Evolutionary conservation across 768 basidiomycete species (phyloP), one percentile per base, ranked within the genome.

Genomic region (Leucosporidium scottii): DNA sequence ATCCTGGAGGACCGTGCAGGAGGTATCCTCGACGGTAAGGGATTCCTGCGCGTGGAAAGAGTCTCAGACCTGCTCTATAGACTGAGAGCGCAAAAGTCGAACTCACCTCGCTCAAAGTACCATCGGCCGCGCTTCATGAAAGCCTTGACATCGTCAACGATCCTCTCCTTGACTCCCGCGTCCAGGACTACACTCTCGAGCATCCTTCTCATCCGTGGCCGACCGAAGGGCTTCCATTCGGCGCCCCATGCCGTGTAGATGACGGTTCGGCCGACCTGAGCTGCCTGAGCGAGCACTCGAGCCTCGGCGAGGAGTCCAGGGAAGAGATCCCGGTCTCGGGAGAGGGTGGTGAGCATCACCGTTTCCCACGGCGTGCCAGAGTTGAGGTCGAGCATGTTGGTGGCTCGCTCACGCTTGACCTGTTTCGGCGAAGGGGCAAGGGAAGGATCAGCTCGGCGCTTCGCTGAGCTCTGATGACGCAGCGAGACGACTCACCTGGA

Each of bases 331-430:
- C 93, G 86, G 78, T 94, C 93, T 55, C 87, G 83, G 21, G 92
- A 94, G 48, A 99, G 84, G 2, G 96, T 87, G 8, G 93, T 99
- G 54, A 99, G 82, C 49, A 87, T 93, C 56, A 98, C 86, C 0
- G 94, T 98, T 79, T 99, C 96, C 93, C 94, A 99, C 66, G 96
- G 96, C 9, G 85, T 85, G 10, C 94, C 93, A 8, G 91, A 89
- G 82, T 88, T 88, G 57, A 92, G 82, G 75, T 92, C 87, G 84
- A 93, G 90, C 34, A 93, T 86, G 72, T 90, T 88, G 27, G 89
- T 89, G 78, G 96, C 92, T 61, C 96, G 85, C 80, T 97, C 93
- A 20, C 96, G 86, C 81, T 91, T 91, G 72, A 97, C 87, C 92
- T 94, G 76, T 25, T 44, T n/a, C 39, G 39, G 39, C 3, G 39